These are phyloP conservation scores for Penicillium concentricum DNA, from an alignment of 2,329 filamentous ascomycete genomes.

Conservation along the genomic window DNA sequence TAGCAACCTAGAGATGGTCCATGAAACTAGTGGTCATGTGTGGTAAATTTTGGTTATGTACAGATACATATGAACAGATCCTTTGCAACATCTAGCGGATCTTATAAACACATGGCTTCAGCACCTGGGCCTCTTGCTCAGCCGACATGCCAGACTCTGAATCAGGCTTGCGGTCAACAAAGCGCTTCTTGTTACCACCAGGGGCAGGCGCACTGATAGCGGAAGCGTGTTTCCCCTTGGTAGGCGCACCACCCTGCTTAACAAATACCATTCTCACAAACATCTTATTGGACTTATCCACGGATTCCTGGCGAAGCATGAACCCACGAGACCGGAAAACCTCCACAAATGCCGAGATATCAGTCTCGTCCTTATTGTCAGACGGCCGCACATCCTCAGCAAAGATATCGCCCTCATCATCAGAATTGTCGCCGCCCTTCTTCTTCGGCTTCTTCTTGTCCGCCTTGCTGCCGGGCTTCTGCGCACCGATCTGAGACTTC, in stretches of 20 bases:
- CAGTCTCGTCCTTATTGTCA: conserved; percentile 70
- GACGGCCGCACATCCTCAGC: conserved; percentile 49
- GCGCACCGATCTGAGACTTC: conserved; percentile 41
- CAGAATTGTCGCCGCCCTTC: conserved; percentile 47
- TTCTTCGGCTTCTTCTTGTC: conserved; percentile 46
- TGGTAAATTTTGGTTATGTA: conserved; percentile 1
- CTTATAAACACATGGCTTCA: conserved; percentile 98
- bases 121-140: conserved; percentile 64
- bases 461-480: conserved; percentile 41
- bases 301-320: conserved; percentile 68
- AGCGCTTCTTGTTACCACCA: conserved; percentile 48
- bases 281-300: conserved; percentile 93
- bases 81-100: conserved; percentile 58
- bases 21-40: not conserved
- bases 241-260: conserved; percentile 69
- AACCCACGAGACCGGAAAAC: conserved; percentile 80
- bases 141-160: conserved; percentile 56
- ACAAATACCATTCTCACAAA: conserved; percentile 96
- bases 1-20: not conserved
- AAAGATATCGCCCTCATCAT: conserved; percentile 56
- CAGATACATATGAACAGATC: not conserved
- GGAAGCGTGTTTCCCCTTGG: conserved; percentile 67
- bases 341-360: conserved; percentile 82
- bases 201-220: conserved; percentile 33
- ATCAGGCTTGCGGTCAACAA: conserved; percentile 54